A percentile compares a stretch with the other conserved stretches of the same genome.
These are phyloP conservation scores for Eucalyptus melliodora DNA, from an alignment of 345 rosid genomes.

Conservation along the genomic window DNA sequence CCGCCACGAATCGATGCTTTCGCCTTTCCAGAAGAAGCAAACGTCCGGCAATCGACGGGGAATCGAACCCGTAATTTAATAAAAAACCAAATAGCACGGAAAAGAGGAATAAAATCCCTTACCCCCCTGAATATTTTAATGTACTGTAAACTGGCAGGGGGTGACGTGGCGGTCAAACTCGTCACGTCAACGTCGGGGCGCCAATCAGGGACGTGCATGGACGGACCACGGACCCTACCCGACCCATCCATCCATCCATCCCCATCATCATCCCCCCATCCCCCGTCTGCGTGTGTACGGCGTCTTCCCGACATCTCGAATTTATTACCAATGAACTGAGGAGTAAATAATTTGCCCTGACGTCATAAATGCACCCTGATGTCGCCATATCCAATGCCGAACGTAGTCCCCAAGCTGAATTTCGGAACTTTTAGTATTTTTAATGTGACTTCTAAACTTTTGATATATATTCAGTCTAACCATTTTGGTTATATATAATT, in stretches of 20 bases:
- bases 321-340: neutral
- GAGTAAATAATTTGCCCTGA: neutral
- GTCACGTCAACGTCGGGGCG: neutral
- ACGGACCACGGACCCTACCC: neutral
- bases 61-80: neutral
- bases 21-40: neutral
- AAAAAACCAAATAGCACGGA: accelerated
- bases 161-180: neutral
- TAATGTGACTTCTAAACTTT: accelerated
- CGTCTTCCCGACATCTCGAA: neutral
- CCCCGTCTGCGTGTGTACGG: neutral
- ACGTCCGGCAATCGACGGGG: neutral
- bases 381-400: no score
- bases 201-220: neutral
- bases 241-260: neutral
- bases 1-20: neutral
- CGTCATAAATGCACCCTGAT: neutral
- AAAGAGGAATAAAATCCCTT: no score
- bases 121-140: neutral
- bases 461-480: accelerated
- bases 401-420: no score
- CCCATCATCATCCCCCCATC: no score
- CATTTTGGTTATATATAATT: no score
- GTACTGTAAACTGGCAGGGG: accelerated
- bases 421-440: neutral